Percentiles rank a stretch among this genome's conserved stretches.
Evolutionary conservation across 805 yeast species (phyloP).

Genomic region (Trichomonascus vanleenenianus): DNA sequence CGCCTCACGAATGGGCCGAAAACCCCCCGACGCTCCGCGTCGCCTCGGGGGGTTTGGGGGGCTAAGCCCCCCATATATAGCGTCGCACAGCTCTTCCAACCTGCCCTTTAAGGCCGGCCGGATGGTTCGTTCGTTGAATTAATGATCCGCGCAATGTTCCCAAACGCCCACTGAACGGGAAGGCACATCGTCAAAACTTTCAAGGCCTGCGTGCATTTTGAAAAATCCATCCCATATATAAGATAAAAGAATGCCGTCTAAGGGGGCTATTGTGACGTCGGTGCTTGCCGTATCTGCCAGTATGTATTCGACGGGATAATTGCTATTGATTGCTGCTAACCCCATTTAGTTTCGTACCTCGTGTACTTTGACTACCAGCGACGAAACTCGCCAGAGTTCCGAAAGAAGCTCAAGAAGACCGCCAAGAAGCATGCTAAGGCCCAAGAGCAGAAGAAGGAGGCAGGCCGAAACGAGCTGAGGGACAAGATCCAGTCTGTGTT

Average conservation of each 20-base stretch:
- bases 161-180: too few species aligned
- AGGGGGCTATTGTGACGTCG: constrained; percentile 25
- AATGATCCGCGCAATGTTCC: too few species aligned
- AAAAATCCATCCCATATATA: not conserved
- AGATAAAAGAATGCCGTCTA: constrained; percentile 27
- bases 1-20: too few species aligned
- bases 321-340: too few species aligned
- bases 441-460: constrained; percentile 48
- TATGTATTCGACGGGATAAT: not conserved
- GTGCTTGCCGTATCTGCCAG: constrained; percentile 26
- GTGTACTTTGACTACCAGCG: constrained; percentile 88
- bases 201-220: too few species aligned
- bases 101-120: too few species aligned
- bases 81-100: too few species aligned
- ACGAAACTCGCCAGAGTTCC: constrained; percentile 73
- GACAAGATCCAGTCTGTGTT: constrained; percentile 55
- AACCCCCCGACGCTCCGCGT: too few species aligned
- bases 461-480: constrained; percentile 48
- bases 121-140: too few species aligned
- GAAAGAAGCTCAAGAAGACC: constrained; percentile 61
- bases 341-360: constrained; percentile 43
- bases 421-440: constrained; percentile 53
- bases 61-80: too few species aligned
- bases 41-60: too few species aligned
- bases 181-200: not conserved